Conservation (phyloP, 108 stramenopile genomes). For the Skeletonema marinoi region DNA sequence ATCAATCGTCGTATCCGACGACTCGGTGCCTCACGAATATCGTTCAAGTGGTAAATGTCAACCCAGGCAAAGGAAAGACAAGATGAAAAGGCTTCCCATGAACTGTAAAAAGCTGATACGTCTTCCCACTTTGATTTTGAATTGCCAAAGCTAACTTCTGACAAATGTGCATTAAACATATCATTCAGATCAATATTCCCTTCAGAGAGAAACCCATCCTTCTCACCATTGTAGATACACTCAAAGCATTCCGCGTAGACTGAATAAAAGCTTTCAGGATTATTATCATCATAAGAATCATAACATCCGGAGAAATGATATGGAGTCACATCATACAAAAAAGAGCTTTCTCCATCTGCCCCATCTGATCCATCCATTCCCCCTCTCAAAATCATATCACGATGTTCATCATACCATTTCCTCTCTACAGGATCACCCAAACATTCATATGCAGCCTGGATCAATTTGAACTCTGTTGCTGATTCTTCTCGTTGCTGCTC, state of each 20-base stretch:
- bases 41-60: constrained; percentile 64
- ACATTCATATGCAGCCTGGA: constrained; percentile 95
- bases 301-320: constrained; percentile 76
- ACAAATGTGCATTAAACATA: constrained; percentile 41
- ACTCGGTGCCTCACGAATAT: constrained; percentile 70
- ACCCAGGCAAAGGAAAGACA: constrained; percentile 83
- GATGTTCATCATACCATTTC: constrained; percentile 92
- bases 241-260: constrained; percentile 71
- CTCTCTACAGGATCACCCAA: constrained; percentile 88
- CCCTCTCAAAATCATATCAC: constrained; percentile 81
- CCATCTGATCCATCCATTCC: constrained; percentile 29
- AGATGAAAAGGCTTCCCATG: constrained; percentile 81
- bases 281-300: constrained; percentile 64
- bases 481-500: constrained; percentile 42
- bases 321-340: constrained; percentile 80
- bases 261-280: constrained; percentile 61
- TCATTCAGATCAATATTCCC: constrained; percentile 50
- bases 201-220: constrained; percentile 54
- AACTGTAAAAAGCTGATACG: constrained; percentile 69
- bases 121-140: constrained; percentile 54
- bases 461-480: constrained; percentile 73
- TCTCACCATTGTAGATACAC: constrained; percentile 69
- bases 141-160: constrained; percentile 67
- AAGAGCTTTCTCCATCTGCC: constrained; percentile 35
- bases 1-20: constrained; percentile 78